A percentile compares a stretch with the other conserved stretches of the same genome.
Conservation (phyloP, 768 basidiomycete genomes). For the Xerocomellus chrysenteron region DNA sequence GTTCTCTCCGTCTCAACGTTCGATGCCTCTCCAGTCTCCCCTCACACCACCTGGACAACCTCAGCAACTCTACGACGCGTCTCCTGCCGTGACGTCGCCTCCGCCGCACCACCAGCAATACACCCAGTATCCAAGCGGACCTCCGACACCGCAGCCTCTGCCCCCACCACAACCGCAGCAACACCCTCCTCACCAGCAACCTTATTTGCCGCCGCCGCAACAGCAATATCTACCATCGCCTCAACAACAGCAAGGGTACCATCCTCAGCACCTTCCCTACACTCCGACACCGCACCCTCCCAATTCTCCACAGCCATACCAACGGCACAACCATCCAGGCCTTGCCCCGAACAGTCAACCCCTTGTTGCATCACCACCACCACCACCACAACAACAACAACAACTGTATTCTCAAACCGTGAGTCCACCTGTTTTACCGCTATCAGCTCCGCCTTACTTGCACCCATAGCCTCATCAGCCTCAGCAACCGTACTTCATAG, state of each 20-base stretch:
- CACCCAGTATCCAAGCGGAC: constrained; percentile 8
- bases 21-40: constrained; percentile 11
- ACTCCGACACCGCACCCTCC: constrained; percentile 11
- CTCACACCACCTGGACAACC: constrained; percentile 8
- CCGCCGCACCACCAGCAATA: constrained; percentile 16
- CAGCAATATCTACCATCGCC: constrained; percentile 6
- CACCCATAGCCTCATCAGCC: constrained; percentile 1
- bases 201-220: constrained; percentile 2
- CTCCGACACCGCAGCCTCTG: constrained; percentile 9
- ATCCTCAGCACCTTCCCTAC: constrained; percentile 16
- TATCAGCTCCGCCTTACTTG: background rate
- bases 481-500: constrained; percentile 14
- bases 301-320: constrained; percentile 16
- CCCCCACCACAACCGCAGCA: constrained; percentile 15
- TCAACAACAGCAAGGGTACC: constrained; percentile 15
- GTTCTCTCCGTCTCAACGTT: constrained; percentile 8
- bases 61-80: constrained; percentile 11
- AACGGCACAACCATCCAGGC: constrained; percentile 11
- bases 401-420: constrained; percentile 11
- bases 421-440: background rate
- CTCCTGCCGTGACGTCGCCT: background rate
- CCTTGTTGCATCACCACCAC: background rate
- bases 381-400: background rate
- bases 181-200: constrained; percentile 9
- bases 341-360: constrained; percentile 10